Evolutionary conservation across 1,284 basidiomycete species (phyloP).

Genomic region (Ganoderma sp.): DNA sequence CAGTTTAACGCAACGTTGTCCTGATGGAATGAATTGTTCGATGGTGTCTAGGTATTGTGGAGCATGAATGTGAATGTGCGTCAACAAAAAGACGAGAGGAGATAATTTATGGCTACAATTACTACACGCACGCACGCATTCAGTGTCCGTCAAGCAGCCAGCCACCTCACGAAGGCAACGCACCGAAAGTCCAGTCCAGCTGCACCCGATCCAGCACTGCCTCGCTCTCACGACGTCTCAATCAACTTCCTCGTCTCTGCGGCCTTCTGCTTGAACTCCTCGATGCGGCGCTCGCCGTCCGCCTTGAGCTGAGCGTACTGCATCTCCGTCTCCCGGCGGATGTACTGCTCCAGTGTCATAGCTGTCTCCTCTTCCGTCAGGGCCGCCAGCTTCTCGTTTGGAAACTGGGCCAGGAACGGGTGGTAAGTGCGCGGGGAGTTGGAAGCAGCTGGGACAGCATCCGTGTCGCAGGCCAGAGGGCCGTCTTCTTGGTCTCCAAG

Average conservation of each 20-base stretch:
- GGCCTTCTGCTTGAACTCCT: slow-evolving; percentile 61
- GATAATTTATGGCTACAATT: slow-evolving; percentile 32
- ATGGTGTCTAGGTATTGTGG: slow-evolving; percentile 19
- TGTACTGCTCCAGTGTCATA: slow-evolving; percentile 81
- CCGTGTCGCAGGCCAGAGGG: neutral
- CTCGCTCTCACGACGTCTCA: slow-evolving; percentile 40
- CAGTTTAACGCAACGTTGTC: neutral
- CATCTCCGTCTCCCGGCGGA: slow-evolving; percentile 68
- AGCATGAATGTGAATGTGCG: slow-evolving; percentile 11
- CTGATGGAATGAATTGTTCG: neutral
- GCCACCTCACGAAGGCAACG: neutral
- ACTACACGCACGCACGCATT: slow-evolving; percentile 7
- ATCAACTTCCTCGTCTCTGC: slow-evolving; percentile 59
- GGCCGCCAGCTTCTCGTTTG: slow-evolving; percentile 35
- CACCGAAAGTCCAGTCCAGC: slow-evolving; percentile 25
- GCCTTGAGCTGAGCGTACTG: slow-evolving; percentile 65
- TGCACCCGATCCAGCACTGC: slow-evolving; percentile 7
- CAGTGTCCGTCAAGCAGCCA: neutral
- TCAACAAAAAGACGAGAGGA: slow-evolving; percentile 15
- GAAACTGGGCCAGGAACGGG: slow-evolving; percentile 36
- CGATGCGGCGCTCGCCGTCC: slow-evolving; percentile 67
- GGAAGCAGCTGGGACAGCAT: neutral
- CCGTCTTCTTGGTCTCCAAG: neutral
- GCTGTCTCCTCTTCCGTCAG: slow-evolving; percentile 68
- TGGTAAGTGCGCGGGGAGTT: slow-evolving; percentile 22